These are phyloP conservation scores for Lodderomyces margitis DNA, from an alignment of 1,139 yeast species.

Conservation along the genomic window DNA sequence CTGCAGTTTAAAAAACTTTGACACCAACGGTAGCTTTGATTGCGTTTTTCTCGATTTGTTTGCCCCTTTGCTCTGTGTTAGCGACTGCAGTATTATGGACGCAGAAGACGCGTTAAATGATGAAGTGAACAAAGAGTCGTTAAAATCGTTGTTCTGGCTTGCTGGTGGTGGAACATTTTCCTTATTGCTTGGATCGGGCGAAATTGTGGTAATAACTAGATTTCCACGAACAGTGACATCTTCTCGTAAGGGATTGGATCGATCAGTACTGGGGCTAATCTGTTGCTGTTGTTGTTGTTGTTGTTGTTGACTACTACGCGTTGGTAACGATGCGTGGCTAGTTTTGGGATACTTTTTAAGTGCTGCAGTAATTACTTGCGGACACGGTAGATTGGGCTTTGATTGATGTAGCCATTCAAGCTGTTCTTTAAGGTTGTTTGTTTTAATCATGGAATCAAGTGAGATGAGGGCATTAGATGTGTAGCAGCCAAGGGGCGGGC, in stretches of 20 bases:
- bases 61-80: background rate
- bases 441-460: slow-evolving; percentile 10
- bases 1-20: slow-evolving; percentile 4
- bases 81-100: background rate
- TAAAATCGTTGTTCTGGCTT: background rate
- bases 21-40: slow-evolving; percentile 4
- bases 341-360: slow-evolving; percentile 18
- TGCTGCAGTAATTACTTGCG: slow-evolving; percentile 8
- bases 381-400: slow-evolving; percentile 14
- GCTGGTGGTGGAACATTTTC: slow-evolving; percentile 9
- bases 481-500: too few relatives aligned
- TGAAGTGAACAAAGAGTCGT: slow-evolving; percentile 1
- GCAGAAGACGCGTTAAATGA: slow-evolving; percentile 3
- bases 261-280: background rate
- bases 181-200: slow-evolving; percentile 4
- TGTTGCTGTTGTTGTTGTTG: slow-evolving; percentile 2
- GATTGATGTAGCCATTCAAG: slow-evolving; percentile 15
- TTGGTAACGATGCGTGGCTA: background rate
- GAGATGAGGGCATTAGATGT: background rate
- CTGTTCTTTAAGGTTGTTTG: slow-evolving; percentile 14
- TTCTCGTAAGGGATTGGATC: background rate
- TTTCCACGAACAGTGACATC: slow-evolving; percentile 4
- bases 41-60: slow-evolving; percentile 1
- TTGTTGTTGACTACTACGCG: background rate
- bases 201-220: slow-evolving; percentile 2